Percentiles rank a stretch among this genome's conserved stretches.
Evolutionary conservation across 257 asterid genomes (phyloP).

Genomic region (Hygrophila difformis): DNA sequence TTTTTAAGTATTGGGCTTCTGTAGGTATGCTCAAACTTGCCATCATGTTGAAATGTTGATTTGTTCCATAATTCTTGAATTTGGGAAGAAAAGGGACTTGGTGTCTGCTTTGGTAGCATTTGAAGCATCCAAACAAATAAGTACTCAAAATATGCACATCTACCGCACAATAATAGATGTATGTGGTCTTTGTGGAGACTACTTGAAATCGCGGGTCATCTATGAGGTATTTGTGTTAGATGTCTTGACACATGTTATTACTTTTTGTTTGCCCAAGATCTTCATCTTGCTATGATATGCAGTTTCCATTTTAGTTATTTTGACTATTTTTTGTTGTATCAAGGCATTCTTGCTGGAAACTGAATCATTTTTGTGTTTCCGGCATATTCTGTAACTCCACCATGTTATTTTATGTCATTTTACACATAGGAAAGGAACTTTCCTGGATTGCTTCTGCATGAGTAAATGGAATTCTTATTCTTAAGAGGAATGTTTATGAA

Average conservation of each 20-base stretch:
- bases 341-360: no score
- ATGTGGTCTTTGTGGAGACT: conserved; percentile 91
- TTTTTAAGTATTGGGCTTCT: no score
- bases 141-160: conserved; percentile 60
- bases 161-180: conserved; percentile 86
- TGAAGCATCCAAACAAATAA: conserved; percentile 50
- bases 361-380: background rate
- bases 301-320: no score
- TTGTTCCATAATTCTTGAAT: conserved; percentile 67
- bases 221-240: conserved; percentile 48
- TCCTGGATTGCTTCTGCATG: conserved; percentile 4
- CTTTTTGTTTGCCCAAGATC: conserved; percentile 1
- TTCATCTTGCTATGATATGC: conserved; percentile 1
- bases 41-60: conserved; percentile 44
- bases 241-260: conserved; percentile 6
- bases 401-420: no score
- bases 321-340: no score
- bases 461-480: conserved; percentile 5
- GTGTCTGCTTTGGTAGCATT: conserved; percentile 61
- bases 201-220: conserved; percentile 68
- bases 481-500: background rate
- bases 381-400: no score
- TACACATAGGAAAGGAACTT: conserved; percentile 1
- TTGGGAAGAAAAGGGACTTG: conserved; percentile 81
- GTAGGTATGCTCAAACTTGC: conserved; percentile 62